A percentile compares a stretch with the other conserved stretches of the same genome.
Conservation (phyloP, 345 rosid genomes). For the Citrus glauca region DNA sequence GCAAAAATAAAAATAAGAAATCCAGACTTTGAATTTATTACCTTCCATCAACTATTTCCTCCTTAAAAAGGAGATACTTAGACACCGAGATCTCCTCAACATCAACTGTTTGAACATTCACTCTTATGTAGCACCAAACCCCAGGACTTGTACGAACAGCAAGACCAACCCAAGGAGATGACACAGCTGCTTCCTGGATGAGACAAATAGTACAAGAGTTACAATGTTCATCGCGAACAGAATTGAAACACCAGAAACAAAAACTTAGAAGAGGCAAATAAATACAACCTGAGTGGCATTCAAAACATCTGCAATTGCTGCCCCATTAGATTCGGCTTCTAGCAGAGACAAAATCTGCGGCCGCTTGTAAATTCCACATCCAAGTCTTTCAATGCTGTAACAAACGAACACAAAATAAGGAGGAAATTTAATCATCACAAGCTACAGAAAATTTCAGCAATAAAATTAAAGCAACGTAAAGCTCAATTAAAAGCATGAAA, state of each 20-base stretch:
- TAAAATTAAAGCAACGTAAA: too few species aligned
- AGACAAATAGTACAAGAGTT: background rate
- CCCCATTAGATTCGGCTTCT: background rate
- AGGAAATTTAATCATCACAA: too few species aligned
- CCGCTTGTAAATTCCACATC: too few species aligned
- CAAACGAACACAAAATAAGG: background rate
- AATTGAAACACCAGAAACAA: background rate
- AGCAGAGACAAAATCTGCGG: too few species aligned
- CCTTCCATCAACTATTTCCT: background rate
- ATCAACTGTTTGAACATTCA: background rate
- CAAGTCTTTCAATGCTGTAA: background rate
- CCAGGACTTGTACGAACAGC: background rate
- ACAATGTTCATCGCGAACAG: background rate
- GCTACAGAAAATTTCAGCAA: background rate
- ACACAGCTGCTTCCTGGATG: background rate
- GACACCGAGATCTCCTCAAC: background rate
- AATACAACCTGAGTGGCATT: background rate
- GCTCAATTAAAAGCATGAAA: too few species aligned
- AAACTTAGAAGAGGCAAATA: background rate
- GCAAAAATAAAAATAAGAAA: background rate
- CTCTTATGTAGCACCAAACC: background rate
- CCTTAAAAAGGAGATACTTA: background rate
- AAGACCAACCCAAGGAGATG: background rate
- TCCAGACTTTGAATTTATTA: too few species aligned
- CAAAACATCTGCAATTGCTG: background rate